Evolutionary conservation across 192 early-diverging fungal genomes (phyloP).

Genomic region (Paraglomus brasilianum): DNA sequence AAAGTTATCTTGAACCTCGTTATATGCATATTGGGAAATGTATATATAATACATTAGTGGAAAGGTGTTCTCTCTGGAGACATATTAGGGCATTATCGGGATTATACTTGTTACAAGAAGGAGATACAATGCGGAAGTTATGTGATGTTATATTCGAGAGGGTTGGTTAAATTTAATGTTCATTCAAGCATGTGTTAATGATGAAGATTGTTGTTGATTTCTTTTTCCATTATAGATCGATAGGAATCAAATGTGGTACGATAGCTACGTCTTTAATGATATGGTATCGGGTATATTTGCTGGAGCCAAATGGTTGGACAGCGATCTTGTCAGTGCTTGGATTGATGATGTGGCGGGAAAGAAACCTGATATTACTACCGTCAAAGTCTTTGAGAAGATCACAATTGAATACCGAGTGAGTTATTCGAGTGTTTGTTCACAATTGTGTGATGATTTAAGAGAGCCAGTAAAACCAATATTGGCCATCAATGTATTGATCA

Average conservation of each 20-base stretch:
- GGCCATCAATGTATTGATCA: background rate
- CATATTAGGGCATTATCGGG: slow-evolving; percentile 36
- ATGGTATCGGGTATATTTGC: slow-evolving; percentile 31
- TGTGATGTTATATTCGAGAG: slow-evolving; percentile 36
- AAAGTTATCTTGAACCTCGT: slow-evolving; percentile 35
- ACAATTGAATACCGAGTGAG: slow-evolving; percentile 27
- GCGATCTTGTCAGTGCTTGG: slow-evolving; percentile 33
- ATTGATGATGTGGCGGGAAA: slow-evolving; percentile 22
- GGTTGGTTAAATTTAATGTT: background rate
- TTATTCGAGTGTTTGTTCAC: background rate
- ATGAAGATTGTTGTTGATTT: background rate
- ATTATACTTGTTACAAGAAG: slow-evolving; percentile 43
- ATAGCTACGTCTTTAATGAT: slow-evolving; percentile 36
- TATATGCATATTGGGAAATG: slow-evolving; percentile 32
- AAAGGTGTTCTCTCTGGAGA: slow-evolving; percentile 27
- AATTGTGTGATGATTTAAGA: background rate
- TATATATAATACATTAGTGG: slow-evolving; percentile 31
- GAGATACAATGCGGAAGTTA: slow-evolving; percentile 42
- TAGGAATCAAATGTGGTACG: slow-evolving; percentile 39
- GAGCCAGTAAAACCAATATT: too few relatives aligned
- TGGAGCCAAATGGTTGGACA: slow-evolving; percentile 17
- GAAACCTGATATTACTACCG: slow-evolving; percentile 23
- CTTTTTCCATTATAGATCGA: slow-evolving; percentile 36
- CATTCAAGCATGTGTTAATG: background rate
- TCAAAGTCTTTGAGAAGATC: slow-evolving; percentile 33